Evolutionary conservation across 1,139 yeast species (phyloP).

Genomic region (Candida buenavistaensis): DNA sequence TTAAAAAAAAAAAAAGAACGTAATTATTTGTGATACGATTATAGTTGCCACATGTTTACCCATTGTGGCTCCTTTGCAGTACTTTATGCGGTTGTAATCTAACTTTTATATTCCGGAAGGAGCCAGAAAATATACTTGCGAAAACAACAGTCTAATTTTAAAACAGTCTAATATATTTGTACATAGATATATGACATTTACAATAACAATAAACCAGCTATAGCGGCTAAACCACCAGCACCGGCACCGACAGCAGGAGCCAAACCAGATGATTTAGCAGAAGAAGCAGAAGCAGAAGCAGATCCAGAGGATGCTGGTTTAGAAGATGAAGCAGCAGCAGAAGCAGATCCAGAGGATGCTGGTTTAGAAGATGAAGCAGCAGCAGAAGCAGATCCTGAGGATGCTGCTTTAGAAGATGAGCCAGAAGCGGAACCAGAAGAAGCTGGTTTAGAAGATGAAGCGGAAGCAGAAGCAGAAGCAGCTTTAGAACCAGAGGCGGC

Average conservation of each 20-base stretch:
- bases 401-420: slow-evolving; percentile 8
- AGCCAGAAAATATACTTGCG: too few species aligned
- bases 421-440: slow-evolving; percentile 12
- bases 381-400: slow-evolving; percentile 8
- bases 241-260: slow-evolving; percentile 20
- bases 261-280: slow-evolving; percentile 16
- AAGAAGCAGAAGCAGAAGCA: slow-evolving; percentile 18
- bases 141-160: neutral
- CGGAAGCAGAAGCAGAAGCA: slow-evolving; percentile 12
- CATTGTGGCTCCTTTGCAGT: too few species aligned
- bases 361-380: slow-evolving; percentile 18
- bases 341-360: slow-evolving; percentile 17
- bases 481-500: slow-evolving; percentile 7
- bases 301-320: slow-evolving; percentile 17
- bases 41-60: too few species aligned
- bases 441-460: slow-evolving; percentile 11
- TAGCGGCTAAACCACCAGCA: slow-evolving; percentile 29
- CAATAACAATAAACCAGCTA: slow-evolving; percentile 31
- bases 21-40: too few species aligned
- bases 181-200: slow-evolving; percentile 13
- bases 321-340: slow-evolving; percentile 18
- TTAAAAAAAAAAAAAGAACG: too few species aligned
- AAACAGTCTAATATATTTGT: neutral
- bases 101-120: too few species aligned
- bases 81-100: too few species aligned